phyloP scores from a whole-genome alignment of 768 basidiomycete species.

The Nidularia pulvinata region DNA sequence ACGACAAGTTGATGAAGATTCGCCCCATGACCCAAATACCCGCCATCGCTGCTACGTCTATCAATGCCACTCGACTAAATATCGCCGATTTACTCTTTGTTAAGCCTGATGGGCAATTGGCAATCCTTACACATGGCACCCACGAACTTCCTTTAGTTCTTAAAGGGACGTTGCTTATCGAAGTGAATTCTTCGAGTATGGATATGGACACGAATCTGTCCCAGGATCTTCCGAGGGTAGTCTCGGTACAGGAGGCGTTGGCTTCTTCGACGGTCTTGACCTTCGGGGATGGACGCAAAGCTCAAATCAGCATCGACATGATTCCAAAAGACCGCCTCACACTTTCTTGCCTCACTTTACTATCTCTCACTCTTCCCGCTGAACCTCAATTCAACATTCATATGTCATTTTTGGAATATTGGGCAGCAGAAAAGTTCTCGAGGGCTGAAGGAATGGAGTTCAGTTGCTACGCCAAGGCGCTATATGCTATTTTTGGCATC shows the following conservation, averaged over 20 bases:
- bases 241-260: constrained; percentile 44
- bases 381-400: constrained; percentile 59
- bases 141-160: constrained; percentile 38
- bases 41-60: constrained; percentile 53
- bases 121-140: constrained; percentile 62
- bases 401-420: constrained; percentile 50
- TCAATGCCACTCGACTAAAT: constrained; percentile 61
- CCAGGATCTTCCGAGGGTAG: constrained; percentile 30
- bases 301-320: constrained; percentile 53
- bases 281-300: constrained; percentile 48
- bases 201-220: constrained; percentile 16
- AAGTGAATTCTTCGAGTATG: neutral
- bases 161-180: constrained; percentile 6
- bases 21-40: constrained; percentile 26
- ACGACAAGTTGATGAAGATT: constrained; percentile 40
- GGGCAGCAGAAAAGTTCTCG: constrained; percentile 48
- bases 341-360: constrained; percentile 54
- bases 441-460: constrained; percentile 52
- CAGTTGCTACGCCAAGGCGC: constrained; percentile 49
- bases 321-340: constrained; percentile 57
- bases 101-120: constrained; percentile 51
- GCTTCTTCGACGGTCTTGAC: constrained; percentile 51
- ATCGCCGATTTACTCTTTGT: constrained; percentile 74
- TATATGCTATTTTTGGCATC: constrained; percentile 47
- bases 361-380: constrained; percentile 60